Base-by-base conservation (phyloP, 768 basidiomycete species). In the Russula sp. region DNA sequence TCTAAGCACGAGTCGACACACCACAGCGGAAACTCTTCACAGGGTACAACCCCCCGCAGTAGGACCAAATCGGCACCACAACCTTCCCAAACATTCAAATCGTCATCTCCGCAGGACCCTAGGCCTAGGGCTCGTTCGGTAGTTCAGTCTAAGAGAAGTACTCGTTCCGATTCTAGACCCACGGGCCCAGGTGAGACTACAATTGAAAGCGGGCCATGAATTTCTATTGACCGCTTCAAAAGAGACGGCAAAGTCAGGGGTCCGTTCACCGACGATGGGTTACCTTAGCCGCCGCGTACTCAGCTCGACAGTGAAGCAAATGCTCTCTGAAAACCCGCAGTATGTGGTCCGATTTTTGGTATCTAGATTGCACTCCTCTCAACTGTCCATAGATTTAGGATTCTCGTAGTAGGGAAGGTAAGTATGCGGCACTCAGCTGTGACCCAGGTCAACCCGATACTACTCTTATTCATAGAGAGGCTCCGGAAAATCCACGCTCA, bases 401-500 rank as follows among this genome's bases (percentile, higher is more conserved):
- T 48, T 57, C 44, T 57, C 13, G 44, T 57, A 1, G 7, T 48
- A 13, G 57, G 30, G n/a, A 48, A 48, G 57, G 44, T 57, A 34
- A 3, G 28, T 32, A 3, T 32, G 30, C 2, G 14, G n/a, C 30
- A 5, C 32, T 24, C 46, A 13, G n/a, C 20, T 6, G 46, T 46
- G 7, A 9, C 5, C 30, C n/a, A 34, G 1, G n/a, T 18, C n/a
- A 20, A 28, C 9, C 14, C 11, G 53, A 52, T 36, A 3, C n/a
- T 30, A 22, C 22, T 5, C 16, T 51, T 40, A 13, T 5, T 14
- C 18, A 36, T 22, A 59, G 58, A 28, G 8, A 20, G 36, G 24
- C 30, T 61, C 59, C 14, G 59, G 59, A 2, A 61, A 61, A 34
- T 53, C 51, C 0, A 32, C 51, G 2, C 59, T 61, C 8, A 61